Conservation (phyloP, 768 basidiomycete species). For the Lactarius hengduanensis region DNA sequence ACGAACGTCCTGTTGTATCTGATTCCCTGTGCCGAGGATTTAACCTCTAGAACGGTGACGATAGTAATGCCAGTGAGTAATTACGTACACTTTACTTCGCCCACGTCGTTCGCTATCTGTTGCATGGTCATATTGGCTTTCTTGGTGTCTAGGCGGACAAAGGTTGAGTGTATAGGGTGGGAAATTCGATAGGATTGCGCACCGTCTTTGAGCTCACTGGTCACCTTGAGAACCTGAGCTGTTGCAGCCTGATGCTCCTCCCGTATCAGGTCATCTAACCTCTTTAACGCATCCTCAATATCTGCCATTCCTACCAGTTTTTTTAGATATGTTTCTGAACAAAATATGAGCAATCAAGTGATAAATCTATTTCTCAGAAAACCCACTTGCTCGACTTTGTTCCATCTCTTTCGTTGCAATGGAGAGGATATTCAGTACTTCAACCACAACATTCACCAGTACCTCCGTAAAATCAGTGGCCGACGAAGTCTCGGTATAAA, state of each 20-base stretch:
- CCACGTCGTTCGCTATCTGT: too few species aligned
- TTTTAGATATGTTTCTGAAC: background rate
- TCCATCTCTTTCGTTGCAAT: conserved; percentile 1
- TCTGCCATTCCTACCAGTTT: background rate
- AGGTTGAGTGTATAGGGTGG: background rate
- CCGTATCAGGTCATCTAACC: background rate
- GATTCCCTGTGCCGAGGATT: background rate
- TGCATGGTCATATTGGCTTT: background rate
- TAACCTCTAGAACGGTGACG: background rate
- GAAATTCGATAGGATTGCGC: background rate
- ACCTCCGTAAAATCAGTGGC: background rate
- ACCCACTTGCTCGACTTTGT: background rate
- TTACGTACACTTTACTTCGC: background rate
- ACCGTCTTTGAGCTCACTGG: background rate
- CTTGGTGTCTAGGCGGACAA: background rate
- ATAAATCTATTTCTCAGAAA: background rate
- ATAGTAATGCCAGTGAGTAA: background rate
- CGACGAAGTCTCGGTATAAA: background rate
- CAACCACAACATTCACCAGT: background rate
- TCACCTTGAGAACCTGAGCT: background rate
- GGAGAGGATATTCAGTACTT: background rate
- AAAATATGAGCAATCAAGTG: background rate
- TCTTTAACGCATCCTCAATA: background rate
- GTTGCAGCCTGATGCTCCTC: background rate
- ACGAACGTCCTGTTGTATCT: background rate